Evolutionary conservation across 768 basidiomycete species (phyloP).

Genomic region (Podaxis rugospora): DNA sequence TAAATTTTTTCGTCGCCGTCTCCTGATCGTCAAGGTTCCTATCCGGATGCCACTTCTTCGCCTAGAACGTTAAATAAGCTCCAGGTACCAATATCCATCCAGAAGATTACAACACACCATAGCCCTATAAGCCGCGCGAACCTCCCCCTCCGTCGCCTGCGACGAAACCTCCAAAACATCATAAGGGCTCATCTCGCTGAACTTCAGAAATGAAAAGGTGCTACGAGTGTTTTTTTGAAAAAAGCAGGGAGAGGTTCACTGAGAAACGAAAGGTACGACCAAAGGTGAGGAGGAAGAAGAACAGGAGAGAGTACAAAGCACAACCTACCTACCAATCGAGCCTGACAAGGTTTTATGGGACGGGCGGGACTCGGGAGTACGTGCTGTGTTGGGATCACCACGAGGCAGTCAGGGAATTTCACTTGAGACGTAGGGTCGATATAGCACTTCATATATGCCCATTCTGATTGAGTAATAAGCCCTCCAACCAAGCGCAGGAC

Average conservation of each 20-base stretch:
- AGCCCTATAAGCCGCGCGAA: conserved; percentile 5
- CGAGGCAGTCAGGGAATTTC: background rate
- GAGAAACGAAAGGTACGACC: background rate
- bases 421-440: background rate
- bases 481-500: background rate
- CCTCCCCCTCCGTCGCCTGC: conserved; percentile 3
- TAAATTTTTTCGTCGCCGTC: conserved; percentile 2
- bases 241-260: background rate
- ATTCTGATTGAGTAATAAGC: background rate
- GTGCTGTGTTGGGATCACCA: conserved; percentile 6
- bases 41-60: conserved; percentile 10
- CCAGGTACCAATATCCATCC: background rate
- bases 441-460: background rate
- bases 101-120: background rate
- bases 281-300: background rate
- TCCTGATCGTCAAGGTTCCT: conserved; percentile 6
- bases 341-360: background rate
- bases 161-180: conserved; percentile 6
- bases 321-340: background rate
- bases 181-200: conserved; percentile 2
- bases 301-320: background rate
- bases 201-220: background rate
- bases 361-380: background rate
- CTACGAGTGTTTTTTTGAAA: background rate
- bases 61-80: background rate